Conservation (phyloP, 805 yeast species). For the Monosporozyma servazzii region DNA sequence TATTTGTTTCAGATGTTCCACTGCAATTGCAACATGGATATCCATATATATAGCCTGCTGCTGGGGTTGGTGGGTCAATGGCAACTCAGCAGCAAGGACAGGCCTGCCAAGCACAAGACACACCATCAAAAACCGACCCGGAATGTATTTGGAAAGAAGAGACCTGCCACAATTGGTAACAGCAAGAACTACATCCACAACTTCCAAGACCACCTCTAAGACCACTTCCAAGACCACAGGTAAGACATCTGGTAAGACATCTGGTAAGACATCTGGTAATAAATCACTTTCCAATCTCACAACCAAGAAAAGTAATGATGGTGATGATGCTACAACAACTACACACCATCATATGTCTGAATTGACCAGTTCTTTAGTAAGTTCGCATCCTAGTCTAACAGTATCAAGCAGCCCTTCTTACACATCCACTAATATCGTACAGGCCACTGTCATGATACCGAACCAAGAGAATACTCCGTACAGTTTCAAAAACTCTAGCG, state of each 20-base stretch:
- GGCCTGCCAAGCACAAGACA: background rate
- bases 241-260: background rate
- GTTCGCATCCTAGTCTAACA: background rate
- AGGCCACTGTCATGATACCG: conserved; percentile 13
- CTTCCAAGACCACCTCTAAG: background rate
- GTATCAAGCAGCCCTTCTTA: background rate
- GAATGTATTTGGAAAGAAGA: background rate
- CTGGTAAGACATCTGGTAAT: background rate
- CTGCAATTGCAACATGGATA: background rate
- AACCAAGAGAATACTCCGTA: conserved; percentile 47
- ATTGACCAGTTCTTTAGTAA: background rate
- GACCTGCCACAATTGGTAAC: conserved; percentile 4
- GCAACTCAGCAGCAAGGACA: background rate
- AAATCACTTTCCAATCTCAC: background rate
- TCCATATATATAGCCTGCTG: background rate
- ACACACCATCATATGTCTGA: background rate
- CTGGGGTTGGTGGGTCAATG: too few species aligned
- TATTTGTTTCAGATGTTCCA: background rate
- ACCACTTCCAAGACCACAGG: background rate
- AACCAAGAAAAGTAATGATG: background rate
- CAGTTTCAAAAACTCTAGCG: conserved; percentile 27
- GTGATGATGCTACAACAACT: background rate
- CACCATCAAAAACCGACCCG: background rate
- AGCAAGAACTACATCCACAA: conserved; percentile 1
- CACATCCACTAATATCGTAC: background rate